Percentiles rank a stretch among this genome's conserved stretches.
These are phyloP conservation scores for Leishmania mexicana DNA, from an alignment of 208 protist genomes.

Conservation along the genomic window DNA sequence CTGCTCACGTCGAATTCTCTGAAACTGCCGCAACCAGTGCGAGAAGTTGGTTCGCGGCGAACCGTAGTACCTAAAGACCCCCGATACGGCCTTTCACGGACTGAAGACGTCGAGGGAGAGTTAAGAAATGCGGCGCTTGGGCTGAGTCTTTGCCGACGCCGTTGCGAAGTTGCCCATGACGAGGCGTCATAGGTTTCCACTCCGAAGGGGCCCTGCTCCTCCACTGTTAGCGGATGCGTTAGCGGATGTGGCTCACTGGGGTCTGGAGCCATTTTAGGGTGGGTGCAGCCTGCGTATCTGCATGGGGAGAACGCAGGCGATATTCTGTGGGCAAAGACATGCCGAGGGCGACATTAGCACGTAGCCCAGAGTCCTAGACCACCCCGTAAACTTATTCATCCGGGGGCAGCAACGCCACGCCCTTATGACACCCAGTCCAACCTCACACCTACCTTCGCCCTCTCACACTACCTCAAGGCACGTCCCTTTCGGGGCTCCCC, in stretches of 20 bases:
- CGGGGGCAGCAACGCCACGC: conserved; percentile 10
- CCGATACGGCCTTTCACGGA: conserved; percentile 2
- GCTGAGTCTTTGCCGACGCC: conserved; percentile 9
- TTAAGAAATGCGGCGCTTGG: conserved; percentile 3
- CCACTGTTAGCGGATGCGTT: conserved; percentile 10
- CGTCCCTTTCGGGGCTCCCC: conserved; percentile 15
- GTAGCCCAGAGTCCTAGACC: not conserved
- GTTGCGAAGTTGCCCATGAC: conserved; percentile 6
- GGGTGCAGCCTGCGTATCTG: conserved; percentile 10
- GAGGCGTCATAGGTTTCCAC: conserved; percentile 13
- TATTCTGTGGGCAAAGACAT: not conserved
- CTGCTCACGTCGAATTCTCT: conserved; percentile 6
- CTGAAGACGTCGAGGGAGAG: not conserved
- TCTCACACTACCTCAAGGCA: conserved; percentile 10
- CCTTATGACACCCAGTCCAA: conserved; percentile 6
- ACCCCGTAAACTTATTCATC: conserved; percentile 21
- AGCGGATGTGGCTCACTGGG: not conserved
- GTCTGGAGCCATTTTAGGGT: not conserved
- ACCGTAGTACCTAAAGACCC: not conserved
- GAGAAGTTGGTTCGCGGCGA: conserved; percentile 7
- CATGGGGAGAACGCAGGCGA: conserved; percentile 1
- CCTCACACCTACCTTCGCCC: not conserved
- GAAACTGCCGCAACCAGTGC: conserved; percentile 5
- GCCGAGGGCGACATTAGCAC: not conserved
- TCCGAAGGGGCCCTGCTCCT: not conserved